Evolutionary conservation across 768 basidiomycete genomes (phyloP).

Genomic region (Tricholoma sp.): DNA sequence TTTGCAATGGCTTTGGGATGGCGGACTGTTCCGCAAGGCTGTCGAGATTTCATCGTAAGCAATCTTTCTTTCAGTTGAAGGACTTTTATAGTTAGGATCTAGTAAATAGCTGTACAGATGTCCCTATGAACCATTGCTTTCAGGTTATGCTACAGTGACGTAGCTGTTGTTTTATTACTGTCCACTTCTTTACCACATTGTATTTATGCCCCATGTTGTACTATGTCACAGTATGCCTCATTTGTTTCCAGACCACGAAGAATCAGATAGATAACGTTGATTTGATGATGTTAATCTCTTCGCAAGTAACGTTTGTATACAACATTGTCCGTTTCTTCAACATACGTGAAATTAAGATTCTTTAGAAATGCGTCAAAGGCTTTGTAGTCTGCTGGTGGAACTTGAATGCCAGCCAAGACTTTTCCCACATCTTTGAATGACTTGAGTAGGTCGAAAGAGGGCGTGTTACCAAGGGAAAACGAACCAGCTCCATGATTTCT

Average conservation of each 20-base stretch:
- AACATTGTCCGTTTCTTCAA: conserved; percentile 89
- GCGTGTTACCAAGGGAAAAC: conserved; percentile 22
- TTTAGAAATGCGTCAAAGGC: conserved; percentile 73
- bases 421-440: conserved; percentile 72
- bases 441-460: conserved; percentile 2
- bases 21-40: conserved; percentile 15
- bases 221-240: background rate
- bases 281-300: conserved; percentile 17
- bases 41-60: conserved; percentile 13
- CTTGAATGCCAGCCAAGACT: conserved; percentile 91
- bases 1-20: conserved; percentile 25
- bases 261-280: background rate
- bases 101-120: background rate
- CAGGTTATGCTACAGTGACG: background rate
- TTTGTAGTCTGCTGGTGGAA: conserved; percentile 60
- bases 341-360: conserved; percentile 78
- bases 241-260: background rate
- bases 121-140: background rate
- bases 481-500: conserved; percentile 94
- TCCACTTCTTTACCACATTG: background rate
- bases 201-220: background rate
- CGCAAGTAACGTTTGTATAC: conserved; percentile 74
- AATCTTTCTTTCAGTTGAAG: no score
- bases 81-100: background rate
- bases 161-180: background rate